A percentile compares a stretch with the other conserved stretches of the same genome.
Evolutionary conservation across 169 alveolate species (phyloP).

Genomic region (Cryptosporidium parvum): DNA sequence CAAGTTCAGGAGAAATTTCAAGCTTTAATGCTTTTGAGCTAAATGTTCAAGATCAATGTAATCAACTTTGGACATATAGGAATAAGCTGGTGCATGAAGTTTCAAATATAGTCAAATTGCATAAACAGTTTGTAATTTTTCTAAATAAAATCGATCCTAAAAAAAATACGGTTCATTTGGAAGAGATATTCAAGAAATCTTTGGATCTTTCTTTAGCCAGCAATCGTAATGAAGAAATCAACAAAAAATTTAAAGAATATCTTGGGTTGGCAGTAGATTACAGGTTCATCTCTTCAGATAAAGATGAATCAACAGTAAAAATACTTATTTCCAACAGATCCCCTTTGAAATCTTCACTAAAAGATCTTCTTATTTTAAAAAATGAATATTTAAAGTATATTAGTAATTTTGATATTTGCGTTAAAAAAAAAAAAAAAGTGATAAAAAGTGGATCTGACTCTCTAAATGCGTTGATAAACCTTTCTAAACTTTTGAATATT

Average conservation of each 20-base stretch:
- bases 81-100: slow-evolving; percentile 18
- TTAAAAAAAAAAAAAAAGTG: slow-evolving; percentile 22
- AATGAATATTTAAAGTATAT: slow-evolving; percentile 29
- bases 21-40: neutral
- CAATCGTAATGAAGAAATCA: neutral
- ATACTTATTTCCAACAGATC: slow-evolving; percentile 5
- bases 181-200: slow-evolving; percentile 40
- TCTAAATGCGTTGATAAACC: slow-evolving; percentile 14
- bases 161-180: neutral
- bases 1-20: slow-evolving; percentile 2
- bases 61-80: slow-evolving; percentile 52
- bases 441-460: slow-evolving; percentile 7
- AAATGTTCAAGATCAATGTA: slow-evolving; percentile 46
- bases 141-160: neutral
- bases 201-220: slow-evolving; percentile 2
- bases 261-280: slow-evolving; percentile 7
- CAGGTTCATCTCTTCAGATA: slow-evolving; percentile 6
- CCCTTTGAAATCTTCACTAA: slow-evolving; percentile 1
- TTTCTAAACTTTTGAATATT: neutral
- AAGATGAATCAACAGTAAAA: slow-evolving; percentile 4
- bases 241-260: slow-evolving; percentile 17
- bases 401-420: slow-evolving; percentile 19
- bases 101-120: slow-evolving; percentile 18
- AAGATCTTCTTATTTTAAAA: slow-evolving; percentile 5
- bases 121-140: slow-evolving; percentile 27